Conservation (phyloP, 257 asterid genomes). For the Euphrasia confusa region DNA sequence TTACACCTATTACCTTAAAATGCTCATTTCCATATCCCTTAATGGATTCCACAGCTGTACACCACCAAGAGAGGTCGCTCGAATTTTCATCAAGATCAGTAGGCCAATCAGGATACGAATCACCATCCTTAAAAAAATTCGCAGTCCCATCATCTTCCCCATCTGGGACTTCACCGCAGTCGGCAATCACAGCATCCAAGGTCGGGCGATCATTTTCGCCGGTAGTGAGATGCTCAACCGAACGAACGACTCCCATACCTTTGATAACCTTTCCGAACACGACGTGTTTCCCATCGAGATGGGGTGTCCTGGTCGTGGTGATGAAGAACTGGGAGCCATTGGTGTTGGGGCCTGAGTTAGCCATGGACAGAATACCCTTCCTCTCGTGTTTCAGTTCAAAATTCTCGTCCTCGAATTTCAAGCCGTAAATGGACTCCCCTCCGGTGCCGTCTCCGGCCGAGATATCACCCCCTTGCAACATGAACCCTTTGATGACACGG, state of each 20-base stretch:
- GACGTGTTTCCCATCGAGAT: slow-evolving; percentile 59
- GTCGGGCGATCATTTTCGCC: slow-evolving; percentile 49
- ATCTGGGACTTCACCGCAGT: slow-evolving; percentile 60
- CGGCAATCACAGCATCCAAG: slow-evolving; percentile 40
- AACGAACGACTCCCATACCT: slow-evolving; percentile 71
- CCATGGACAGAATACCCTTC: slow-evolving; percentile 63
- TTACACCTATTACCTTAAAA: slow-evolving; percentile 54
- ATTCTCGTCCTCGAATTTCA: slow-evolving; percentile 72
- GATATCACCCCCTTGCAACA: slow-evolving; percentile 88
- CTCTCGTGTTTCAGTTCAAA: slow-evolving; percentile 61
- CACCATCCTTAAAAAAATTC: slow-evolving; percentile 84
- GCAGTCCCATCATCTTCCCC: slow-evolving; percentile 81
- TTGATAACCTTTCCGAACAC: slow-evolving; percentile 64
- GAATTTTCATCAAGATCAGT: slow-evolving; percentile 65
- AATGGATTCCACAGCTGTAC: slow-evolving; percentile 57
- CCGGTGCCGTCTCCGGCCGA: slow-evolving; percentile 88
- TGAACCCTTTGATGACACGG: slow-evolving; percentile 75
- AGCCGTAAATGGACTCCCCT: slow-evolving; percentile 77
- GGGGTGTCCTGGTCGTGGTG: slow-evolving; percentile 34
- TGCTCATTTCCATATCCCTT: slow-evolving; percentile 83
- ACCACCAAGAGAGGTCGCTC: slow-evolving; percentile 87
- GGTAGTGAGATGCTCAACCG: slow-evolving; percentile 49
- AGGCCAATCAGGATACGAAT: slow-evolving; percentile 89
- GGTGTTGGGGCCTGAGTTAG: slow-evolving; percentile 74
- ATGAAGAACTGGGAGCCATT: slow-evolving; percentile 91